A percentile compares a stretch with the other conserved stretches of the same genome.
Conservation (phyloP, 2,329 filamentous ascomycete genomes). For the Byssothecium circinans region DNA sequence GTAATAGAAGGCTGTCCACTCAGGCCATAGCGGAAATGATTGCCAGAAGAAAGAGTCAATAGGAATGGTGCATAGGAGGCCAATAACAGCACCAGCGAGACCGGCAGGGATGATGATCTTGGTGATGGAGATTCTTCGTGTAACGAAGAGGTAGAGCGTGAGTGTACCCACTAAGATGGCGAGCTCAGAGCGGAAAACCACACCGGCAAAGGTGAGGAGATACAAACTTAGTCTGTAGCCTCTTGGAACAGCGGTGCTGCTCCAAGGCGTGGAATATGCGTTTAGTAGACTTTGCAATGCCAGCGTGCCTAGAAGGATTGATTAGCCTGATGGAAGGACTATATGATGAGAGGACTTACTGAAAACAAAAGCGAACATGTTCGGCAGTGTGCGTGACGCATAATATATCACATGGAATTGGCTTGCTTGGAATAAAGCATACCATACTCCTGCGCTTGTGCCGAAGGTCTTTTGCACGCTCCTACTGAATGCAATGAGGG, state of each 20-base stretch:
- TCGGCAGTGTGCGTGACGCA: conserved; percentile 85
- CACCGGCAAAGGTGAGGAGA: conserved; percentile 75
- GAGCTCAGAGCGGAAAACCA: conserved; percentile 87
- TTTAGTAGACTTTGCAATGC: conserved; percentile 59
- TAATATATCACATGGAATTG: conserved; percentile 97
- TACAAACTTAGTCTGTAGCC: conserved; percentile 68
- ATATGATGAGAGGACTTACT: conserved; percentile 56
- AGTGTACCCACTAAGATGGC: conserved; percentile 75
- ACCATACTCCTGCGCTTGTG: conserved; percentile 72
- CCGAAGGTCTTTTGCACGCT: conserved; percentile 71
- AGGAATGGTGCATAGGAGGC: conserved; percentile 69
- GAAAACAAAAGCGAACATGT: conserved; percentile 92
- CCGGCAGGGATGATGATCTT: conserved; percentile 68
- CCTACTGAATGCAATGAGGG: conserved; percentile 66
- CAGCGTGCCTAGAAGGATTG: conserved; percentile 59
- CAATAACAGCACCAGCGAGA: conserved; percentile 63
- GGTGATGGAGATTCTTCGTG: conserved; percentile 56
- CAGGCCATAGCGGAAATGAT: conserved; percentile 75
- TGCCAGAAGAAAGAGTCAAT: conserved; percentile 97
- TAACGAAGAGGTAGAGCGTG: conserved; percentile 64
- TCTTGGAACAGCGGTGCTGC: conserved; percentile 39
- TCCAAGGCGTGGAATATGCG: conserved; percentile 44
- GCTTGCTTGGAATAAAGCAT: conserved; percentile 71
- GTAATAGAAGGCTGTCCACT: conserved; percentile 85
- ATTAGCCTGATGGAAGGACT: neutral